Evolutionary conservation across 306 rosid species (phyloP), one percentile per base, ranked within the genome.

Genomic region (Sicyos baderoa): DNA sequence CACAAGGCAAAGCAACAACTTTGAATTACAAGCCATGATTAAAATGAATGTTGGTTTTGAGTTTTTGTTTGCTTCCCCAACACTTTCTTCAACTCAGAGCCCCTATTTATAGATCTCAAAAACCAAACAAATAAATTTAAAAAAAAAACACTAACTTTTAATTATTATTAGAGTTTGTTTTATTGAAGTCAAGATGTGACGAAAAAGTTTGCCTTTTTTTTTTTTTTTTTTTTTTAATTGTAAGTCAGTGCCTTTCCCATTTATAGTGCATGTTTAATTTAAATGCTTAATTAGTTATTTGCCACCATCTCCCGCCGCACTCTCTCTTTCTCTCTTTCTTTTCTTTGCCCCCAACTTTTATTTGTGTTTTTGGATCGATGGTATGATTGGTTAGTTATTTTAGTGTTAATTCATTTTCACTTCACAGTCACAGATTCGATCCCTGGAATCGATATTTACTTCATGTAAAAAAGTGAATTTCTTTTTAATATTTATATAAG

Each of bases 131-230:
- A 27, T 5, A 54, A 32, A 15, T 15, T 2, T 7, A 9, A 11
- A 42, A 0, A 1, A 42, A 42, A 37, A 5, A 37, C 9, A 65
- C 37, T 5, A 21, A 19, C 17, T 19, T 44, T 44, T n/a, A n/a
- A n/a, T n/a, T 13, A 3, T 21, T 13, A 21, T 10, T 65, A 29
- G 32, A 16, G 6, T 11, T 13, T 16, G 0, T 16, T 22, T 13
- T 13, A 15, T 61, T 11, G 3, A 61, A 35, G 67, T 61, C 67
- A 61, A 61, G 6, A 61, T n/a, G 67, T 35, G 67, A 61, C 67
- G 1, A 56, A 16, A 32, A 61, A 35, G 6, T 15, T 15, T 59
- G 0, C 3, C 2, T 15, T 29, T 59, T 29, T 37, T 37, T 4
- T 37, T 37, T 4, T 37, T 37, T 37, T 37, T 37, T 37, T 4